A percentile compares a stretch with the other conserved stretches of the same genome.
Conservation (phyloP, 139 green algal genomes). For the Zygnema circumcarinatum region DNA sequence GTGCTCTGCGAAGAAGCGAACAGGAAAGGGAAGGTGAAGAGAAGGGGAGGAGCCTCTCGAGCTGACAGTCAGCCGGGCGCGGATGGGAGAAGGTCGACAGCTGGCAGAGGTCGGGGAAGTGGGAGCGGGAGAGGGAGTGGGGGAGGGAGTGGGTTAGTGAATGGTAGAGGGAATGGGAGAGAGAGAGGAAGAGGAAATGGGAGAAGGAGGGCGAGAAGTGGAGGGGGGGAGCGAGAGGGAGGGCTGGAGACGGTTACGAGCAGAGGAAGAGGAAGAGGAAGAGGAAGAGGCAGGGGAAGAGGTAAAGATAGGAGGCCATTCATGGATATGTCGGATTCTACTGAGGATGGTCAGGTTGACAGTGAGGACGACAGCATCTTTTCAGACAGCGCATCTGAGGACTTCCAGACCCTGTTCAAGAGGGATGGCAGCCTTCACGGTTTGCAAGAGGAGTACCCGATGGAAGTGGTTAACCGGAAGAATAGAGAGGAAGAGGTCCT, state of each 20-base stretch:
- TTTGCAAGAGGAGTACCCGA: background rate
- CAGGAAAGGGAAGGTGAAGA: background rate
- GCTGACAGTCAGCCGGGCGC: background rate
- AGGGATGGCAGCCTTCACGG: background rate
- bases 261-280: constrained; percentile 63
- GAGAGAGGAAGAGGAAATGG: background rate
- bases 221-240: background rate
- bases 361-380: background rate
- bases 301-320: background rate
- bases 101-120: no score
- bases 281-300: constrained; percentile 65
- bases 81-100: background rate
- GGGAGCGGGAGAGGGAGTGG: no score
- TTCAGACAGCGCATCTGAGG: no score
- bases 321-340: no score
- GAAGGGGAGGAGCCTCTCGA: background rate
- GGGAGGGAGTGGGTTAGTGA: no score
- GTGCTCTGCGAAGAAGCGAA: constrained; percentile 4
- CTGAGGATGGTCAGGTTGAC: background rate
- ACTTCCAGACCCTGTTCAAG: background rate
- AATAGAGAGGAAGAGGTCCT: no score
- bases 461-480: no score
- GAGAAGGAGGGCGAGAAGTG: background rate
- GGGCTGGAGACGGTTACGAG: background rate
- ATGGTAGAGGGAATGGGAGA: background rate